A percentile compares a stretch with the other conserved stretches of the same genome.
Conservation (phyloP, 257 asterid genomes). For the Gynochthodes officinalis region DNA sequence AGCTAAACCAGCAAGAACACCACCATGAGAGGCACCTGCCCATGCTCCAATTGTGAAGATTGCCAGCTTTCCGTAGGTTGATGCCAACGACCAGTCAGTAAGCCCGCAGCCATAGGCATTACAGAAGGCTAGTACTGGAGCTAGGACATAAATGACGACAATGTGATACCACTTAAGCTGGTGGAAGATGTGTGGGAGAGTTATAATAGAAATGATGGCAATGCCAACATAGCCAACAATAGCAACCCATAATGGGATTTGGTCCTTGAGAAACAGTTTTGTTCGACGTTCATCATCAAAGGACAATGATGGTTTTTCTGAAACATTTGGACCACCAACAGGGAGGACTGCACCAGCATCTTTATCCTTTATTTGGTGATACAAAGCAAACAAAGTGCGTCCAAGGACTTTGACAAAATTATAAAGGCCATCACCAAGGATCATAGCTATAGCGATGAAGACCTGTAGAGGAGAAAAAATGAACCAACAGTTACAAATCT, state of each 20-base stretch:
- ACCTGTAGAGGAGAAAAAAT: slow-evolving; percentile 37
- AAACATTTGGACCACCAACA: slow-evolving; percentile 29
- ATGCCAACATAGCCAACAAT: slow-evolving; percentile 50
- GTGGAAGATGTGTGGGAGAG: slow-evolving; percentile 68
- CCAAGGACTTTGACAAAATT: slow-evolving; percentile 75
- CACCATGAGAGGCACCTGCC: slow-evolving; percentile 82
- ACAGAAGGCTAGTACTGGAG: slow-evolving; percentile 84
- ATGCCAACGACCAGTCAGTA: slow-evolving; percentile 88
- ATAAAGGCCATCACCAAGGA: slow-evolving; percentile 93
- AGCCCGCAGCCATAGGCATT: slow-evolving; percentile 92
- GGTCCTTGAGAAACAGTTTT: slow-evolving; percentile 74
- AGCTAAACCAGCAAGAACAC: slow-evolving; percentile 88
- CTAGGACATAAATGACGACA: slow-evolving; percentile 60
- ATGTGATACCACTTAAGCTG: slow-evolving; percentile 82
- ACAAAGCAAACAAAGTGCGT: slow-evolving; percentile 60
- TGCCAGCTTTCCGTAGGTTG: slow-evolving; percentile 86
- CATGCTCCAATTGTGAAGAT: slow-evolving; percentile 85
- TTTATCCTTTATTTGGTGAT: slow-evolving; percentile 44
- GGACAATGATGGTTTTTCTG: slow-evolving; percentile 36
- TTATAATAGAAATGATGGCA: slow-evolving; percentile 52
- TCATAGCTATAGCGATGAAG: slow-evolving; percentile 88
- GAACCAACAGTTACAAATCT: not conserved
- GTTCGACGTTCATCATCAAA: slow-evolving; percentile 69
- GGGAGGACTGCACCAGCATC: slow-evolving; percentile 48
- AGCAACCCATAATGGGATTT: slow-evolving; percentile 78